These are phyloP conservation scores for Bipolaris victoriae DNA, from an alignment of 2,329 filamentous ascomycete genomes.

Conservation along the genomic window DNA sequence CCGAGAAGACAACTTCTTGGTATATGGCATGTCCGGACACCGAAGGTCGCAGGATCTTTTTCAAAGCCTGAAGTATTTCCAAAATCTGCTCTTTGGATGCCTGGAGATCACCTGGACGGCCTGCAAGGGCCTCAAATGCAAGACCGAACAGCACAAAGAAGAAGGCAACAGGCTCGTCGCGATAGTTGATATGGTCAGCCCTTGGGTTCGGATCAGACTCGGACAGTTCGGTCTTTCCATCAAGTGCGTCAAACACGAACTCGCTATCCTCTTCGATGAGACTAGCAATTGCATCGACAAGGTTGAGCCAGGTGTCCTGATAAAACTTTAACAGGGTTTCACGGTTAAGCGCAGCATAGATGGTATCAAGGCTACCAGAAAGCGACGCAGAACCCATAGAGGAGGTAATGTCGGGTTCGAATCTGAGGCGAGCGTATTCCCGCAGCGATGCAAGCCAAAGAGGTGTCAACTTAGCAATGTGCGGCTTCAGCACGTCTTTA, in stretches of 20 bases:
- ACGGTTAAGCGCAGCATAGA: conserved; percentile 92
- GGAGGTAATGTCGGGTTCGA: conserved; percentile 96
- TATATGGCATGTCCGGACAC: conserved; percentile 97
- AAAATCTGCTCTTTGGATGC: conserved; percentile 79
- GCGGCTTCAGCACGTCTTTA: conserved; percentile 83
- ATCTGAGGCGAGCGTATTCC: conserved; percentile 90
- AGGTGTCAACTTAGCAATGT: conserved; percentile 87
- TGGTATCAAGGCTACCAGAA: conserved; percentile 86
- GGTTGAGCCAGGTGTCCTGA: conserved; percentile 93
- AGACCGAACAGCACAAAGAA: conserved; percentile 98
- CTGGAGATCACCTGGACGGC: conserved; percentile 73
- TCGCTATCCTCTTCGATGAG: conserved; percentile 97
- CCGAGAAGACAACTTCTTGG: conserved; percentile 91
- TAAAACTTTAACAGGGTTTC: conserved; percentile 95
- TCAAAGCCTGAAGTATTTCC: conserved; percentile 87
- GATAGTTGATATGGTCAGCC: conserved; percentile 86
- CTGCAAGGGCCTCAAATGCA: conserved; percentile 92
- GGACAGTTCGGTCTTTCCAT: conserved; percentile 69
- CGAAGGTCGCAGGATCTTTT: conserved; percentile 92
- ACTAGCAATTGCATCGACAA: conserved; percentile 96
- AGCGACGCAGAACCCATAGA: conserved; percentile 80
- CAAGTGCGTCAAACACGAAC: conserved; percentile 94
- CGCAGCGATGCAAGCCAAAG: conserved; percentile 91
- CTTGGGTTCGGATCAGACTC: conserved; percentile 57
- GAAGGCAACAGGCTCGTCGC: conserved; percentile 96